Evolutionary conservation across 805 yeast genomes (phyloP).

Genomic region (Kazachstania bromeliacearum): DNA sequence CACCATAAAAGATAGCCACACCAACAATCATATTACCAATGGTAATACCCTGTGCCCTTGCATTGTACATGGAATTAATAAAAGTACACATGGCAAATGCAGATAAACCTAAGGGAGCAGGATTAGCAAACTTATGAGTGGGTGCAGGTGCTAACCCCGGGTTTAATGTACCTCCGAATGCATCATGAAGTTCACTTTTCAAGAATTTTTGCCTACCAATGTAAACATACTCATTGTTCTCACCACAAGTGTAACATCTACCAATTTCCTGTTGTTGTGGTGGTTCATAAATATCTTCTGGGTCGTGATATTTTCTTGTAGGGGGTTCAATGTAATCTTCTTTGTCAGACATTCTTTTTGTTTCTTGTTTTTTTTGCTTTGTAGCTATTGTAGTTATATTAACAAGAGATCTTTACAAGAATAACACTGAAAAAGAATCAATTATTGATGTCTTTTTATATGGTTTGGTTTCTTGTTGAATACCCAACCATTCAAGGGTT

Average conservation of each 20-base stretch:
- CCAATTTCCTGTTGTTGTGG: slow-evolving; percentile 11
- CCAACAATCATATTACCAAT: slow-evolving; percentile 48
- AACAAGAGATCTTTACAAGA: too few relatives aligned
- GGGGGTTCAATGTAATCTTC: slow-evolving; percentile 7
- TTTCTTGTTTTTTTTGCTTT: neutral
- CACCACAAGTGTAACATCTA: slow-evolving; percentile 31
- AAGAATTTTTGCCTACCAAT: slow-evolving; percentile 66
- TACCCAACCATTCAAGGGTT: too few relatives aligned
- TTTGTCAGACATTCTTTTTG: slow-evolving; percentile 11
- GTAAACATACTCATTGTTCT: slow-evolving; percentile 53
- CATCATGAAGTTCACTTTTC: slow-evolving; percentile 47
- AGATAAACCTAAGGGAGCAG: slow-evolving; percentile 54
- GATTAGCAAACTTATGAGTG: slow-evolving; percentile 50
- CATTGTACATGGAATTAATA: slow-evolving; percentile 46
- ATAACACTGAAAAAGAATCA: too few relatives aligned
- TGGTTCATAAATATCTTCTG: too few relatives aligned
- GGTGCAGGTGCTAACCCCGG: slow-evolving; percentile 60
- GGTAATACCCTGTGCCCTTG: slow-evolving; percentile 43
- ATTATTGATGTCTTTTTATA: too few relatives aligned
- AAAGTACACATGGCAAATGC: slow-evolving; percentile 59
- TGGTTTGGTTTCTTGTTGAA: too few relatives aligned
- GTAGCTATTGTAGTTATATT: too few relatives aligned
- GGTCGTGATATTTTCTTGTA: slow-evolving; percentile 6
- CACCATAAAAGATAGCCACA: slow-evolving; percentile 55
- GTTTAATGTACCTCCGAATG: slow-evolving; percentile 77